A percentile compares a stretch with the other conserved stretches of the same genome.
phyloP scores from a whole-genome alignment of 1,284 basidiomycete genomes.

The Volvariella surrecta region DNA sequence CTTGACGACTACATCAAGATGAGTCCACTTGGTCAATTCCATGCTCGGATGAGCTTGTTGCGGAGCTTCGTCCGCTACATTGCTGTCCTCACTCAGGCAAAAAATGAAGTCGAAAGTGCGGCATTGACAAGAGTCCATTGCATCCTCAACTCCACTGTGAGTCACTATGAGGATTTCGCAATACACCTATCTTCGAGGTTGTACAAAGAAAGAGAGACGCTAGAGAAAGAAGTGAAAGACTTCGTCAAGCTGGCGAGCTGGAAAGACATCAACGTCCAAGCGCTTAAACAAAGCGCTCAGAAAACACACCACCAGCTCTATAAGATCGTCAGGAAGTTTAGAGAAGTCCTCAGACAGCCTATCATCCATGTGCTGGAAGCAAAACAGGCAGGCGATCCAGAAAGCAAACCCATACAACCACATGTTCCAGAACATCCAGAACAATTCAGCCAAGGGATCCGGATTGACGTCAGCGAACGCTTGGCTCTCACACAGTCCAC shows the following conservation, averaged over 20 bases:
- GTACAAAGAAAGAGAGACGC: conserved; percentile 44
- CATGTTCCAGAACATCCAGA: conserved; percentile 7
- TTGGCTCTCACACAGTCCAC: background rate
- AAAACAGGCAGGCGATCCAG: conserved; percentile 26
- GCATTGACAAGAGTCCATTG: conserved; percentile 41
- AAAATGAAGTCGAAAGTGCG: conserved; percentile 17
- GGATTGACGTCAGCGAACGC: too few relatives aligned
- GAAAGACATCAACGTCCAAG: conserved; percentile 96
- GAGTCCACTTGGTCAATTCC: conserved; percentile 83
- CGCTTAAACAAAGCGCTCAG: conserved; percentile 87
- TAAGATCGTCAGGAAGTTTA: conserved; percentile 87
- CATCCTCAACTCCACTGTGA: conserved; percentile 63
- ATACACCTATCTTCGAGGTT: conserved; percentile 43
- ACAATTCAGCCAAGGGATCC: too few relatives aligned
- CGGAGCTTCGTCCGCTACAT: conserved; percentile 58
- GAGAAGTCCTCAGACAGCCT: conserved; percentile 81
- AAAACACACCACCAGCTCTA: conserved; percentile 90
- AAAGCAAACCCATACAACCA: conserved; percentile 16
- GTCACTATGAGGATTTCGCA: conserved; percentile 63
- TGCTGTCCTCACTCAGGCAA: conserved; percentile 19
- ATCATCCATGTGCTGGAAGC: conserved; percentile 35
- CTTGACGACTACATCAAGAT: conserved; percentile 76
- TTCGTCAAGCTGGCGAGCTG: conserved; percentile 96
- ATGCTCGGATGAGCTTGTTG: conserved; percentile 63
- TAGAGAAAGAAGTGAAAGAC: conserved; percentile 80